phyloP scores from a whole-genome alignment of 352 stramenopile genomes.

The Globisporangium cederbergense region DNA sequence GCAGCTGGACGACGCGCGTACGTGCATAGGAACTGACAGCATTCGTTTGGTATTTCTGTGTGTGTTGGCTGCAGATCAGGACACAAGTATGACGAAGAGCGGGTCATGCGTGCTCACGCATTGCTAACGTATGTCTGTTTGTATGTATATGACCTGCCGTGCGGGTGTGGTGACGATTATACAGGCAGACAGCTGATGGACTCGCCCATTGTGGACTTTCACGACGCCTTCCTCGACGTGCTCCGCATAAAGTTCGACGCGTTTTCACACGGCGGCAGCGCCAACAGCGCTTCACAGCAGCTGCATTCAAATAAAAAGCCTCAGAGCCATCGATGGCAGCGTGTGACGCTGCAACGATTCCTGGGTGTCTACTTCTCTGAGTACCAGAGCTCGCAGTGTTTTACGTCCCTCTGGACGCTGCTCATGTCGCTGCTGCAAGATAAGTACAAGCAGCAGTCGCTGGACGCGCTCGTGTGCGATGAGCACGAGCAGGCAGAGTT shows the following conservation, averaged over 20 bases:
- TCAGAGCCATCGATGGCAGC: slow-evolving; percentile 20
- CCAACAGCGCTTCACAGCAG: neutral
- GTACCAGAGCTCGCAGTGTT: slow-evolving; percentile 28
- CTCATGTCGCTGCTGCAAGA: slow-evolving; percentile 1
- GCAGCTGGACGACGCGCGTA: slow-evolving; percentile 12
- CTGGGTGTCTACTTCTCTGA: slow-evolving; percentile 30
- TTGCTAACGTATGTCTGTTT: neutral
- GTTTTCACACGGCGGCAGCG: neutral
- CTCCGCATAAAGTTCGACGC: slow-evolving; percentile 27
- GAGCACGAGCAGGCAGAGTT: neutral
- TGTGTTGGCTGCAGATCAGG: too few species aligned
- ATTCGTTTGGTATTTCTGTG: too few species aligned
- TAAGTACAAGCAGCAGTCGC: neutral
- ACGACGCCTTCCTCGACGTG: slow-evolving; percentile 37
- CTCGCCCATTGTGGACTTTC: slow-evolving; percentile 22
- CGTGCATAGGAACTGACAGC: neutral
- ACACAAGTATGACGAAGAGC: neutral
- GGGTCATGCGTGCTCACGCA: neutral
- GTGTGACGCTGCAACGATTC: slow-evolving; percentile 28
- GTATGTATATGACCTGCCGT: neutral
- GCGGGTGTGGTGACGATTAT: neutral
- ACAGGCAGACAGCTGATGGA: slow-evolving; percentile 8
- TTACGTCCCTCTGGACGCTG: slow-evolving; percentile 24
- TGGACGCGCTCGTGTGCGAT: neutral
- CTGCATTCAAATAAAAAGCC: neutral